These are phyloP conservation scores for Pharnaceum exiguum DNA, from an alignment of 148 eudicot genomes.

Conservation along the genomic window DNA sequence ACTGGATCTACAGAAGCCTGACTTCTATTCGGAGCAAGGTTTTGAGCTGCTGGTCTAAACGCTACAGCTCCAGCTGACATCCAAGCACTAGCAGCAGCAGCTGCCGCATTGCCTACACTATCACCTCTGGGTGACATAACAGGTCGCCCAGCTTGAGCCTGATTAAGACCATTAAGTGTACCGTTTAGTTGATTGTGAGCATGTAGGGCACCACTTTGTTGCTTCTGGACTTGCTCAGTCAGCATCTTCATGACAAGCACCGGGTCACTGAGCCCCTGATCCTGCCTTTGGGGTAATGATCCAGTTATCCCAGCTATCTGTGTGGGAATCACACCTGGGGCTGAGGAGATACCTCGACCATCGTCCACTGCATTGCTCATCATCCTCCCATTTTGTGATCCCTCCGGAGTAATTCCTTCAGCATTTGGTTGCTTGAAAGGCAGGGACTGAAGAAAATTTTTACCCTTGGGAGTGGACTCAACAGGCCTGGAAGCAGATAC, in stretches of 20 bases:
- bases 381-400: slow-evolving; percentile 29
- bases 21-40: slow-evolving; percentile 28
- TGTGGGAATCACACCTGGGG: slow-evolving; percentile 23
- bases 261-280: slow-evolving; percentile 74
- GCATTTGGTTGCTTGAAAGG: slow-evolving; percentile 41
- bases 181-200: slow-evolving; percentile 42
- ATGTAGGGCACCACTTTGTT: slow-evolving; percentile 38
- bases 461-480: slow-evolving; percentile 26
- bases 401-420: slow-evolving; percentile 36
- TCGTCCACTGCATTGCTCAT: slow-evolving; percentile 28
- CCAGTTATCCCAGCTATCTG: slow-evolving; percentile 21
- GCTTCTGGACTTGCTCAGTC: slow-evolving; percentile 63
- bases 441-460: slow-evolving; percentile 31
- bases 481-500: slow-evolving; percentile 21
- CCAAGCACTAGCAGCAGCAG: slow-evolving; percentile 77
- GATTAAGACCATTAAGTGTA: slow-evolving; percentile 23
- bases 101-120: slow-evolving; percentile 53
- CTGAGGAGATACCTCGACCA: slow-evolving; percentile 25
- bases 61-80: slow-evolving; percentile 70
- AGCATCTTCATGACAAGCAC: slow-evolving; percentile 81
- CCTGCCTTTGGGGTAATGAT: slow-evolving; percentile 40
- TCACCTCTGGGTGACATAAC: slow-evolving; percentile 41
- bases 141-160: slow-evolving; percentile 21
- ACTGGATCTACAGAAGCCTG: slow-evolving; percentile 45
- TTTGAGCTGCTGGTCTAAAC: slow-evolving; percentile 48